phyloP scores from a whole-genome alignment of 2,329 filamentous ascomycete species.

The Ceratocystiopsis minuta region DNA sequence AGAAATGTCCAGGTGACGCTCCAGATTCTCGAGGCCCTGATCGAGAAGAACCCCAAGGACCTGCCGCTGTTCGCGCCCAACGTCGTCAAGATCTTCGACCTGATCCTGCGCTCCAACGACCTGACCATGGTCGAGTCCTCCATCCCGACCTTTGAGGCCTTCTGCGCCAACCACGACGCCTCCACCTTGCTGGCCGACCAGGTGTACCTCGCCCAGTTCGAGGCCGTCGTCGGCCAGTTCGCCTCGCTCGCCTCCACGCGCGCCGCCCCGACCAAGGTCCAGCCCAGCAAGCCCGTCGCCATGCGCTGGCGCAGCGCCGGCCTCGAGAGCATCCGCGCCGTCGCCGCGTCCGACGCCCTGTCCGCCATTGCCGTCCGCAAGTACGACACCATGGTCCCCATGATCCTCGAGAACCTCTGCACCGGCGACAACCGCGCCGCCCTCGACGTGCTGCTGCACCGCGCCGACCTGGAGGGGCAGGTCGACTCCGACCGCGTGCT shows the following conservation, averaged over 20 bases:
- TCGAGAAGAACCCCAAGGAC: conserved; percentile 84
- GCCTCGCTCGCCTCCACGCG: conserved; percentile 59
- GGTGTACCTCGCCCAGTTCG: conserved; percentile 64
- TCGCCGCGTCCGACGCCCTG: conserved; percentile 64
- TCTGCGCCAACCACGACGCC: conserved; percentile 77
- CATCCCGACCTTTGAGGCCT: conserved; percentile 67
- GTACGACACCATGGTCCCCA: conserved; percentile 61
- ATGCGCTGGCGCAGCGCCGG: conserved; percentile 63
- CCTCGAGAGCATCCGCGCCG: conserved; percentile 60
- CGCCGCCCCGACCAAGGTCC: conserved; percentile 29
- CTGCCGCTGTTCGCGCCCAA: conserved; percentile 74
- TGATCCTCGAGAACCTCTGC: conserved; percentile 63
- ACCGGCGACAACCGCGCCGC: conserved; percentile 57
- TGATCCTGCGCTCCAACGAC: conserved; percentile 69
- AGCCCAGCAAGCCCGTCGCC: conserved; percentile 51
- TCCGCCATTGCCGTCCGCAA: conserved; percentile 59
- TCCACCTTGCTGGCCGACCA: conserved; percentile 74
- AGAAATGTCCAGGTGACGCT: conserved; percentile 91
- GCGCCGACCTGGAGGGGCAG: conserved; percentile 50
- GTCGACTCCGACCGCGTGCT: conserved; percentile 44
- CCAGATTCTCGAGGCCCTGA: conserved; percentile 75
- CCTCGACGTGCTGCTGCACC: conserved; percentile 48
- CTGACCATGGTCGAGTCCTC: conserved; percentile 88
- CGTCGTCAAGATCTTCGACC: conserved; percentile 68
- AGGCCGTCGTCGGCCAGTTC: conserved; percentile 64